Evolutionary conservation across 73 alveolate genomes (phyloP), one percentile per base, ranked within the genome.

Genomic region (Paramecium sexaurelia): DNA sequence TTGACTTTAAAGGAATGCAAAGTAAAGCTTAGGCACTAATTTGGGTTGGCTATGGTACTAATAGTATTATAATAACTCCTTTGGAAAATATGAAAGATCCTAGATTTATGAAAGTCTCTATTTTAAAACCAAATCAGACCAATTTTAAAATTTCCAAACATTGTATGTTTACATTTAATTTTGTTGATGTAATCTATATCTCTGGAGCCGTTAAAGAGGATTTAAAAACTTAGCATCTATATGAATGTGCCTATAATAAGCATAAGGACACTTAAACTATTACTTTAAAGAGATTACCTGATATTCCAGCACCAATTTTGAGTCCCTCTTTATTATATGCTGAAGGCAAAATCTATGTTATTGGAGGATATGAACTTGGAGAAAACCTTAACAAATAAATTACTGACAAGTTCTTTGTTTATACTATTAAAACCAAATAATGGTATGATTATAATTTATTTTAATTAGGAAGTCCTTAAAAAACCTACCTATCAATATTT

Each of bases 191-290:
- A n/a, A 88, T 88, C 13, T 88, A 88, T 47, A 41, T 88, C 15
- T 33, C 91, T 9, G 94, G 94, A 39, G 84, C 94, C 8, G 8
- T 39, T 22, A 88, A 69, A 78, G 94, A 88, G 61, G 94, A 88
- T 41, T 39, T 88, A 33, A 88, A 88, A 69, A 41, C 94, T 8
- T 69, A 88, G 15, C 37, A 36, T 7, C 55, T 78, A 41, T 78
- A 78, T 78, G 90, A 78, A 20, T 35, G 55, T 8, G 90, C 55
- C n/a, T 78, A 40, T 35, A 41, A 41, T 78, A 78, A 78, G 41
- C 73, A 39, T 17, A 45, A 78, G 9, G 43, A 41, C 2, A 78
- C 43, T n/a, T 24, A 78, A 32, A 78, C 71, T 17, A 17, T 78
- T 78, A 19, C 43, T 41, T 39, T 88, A 43, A 88, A 82, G 41